phyloP scores from a whole-genome alignment of 495 filamentous ascomycete species.

The Copromyces sp. region DNA sequence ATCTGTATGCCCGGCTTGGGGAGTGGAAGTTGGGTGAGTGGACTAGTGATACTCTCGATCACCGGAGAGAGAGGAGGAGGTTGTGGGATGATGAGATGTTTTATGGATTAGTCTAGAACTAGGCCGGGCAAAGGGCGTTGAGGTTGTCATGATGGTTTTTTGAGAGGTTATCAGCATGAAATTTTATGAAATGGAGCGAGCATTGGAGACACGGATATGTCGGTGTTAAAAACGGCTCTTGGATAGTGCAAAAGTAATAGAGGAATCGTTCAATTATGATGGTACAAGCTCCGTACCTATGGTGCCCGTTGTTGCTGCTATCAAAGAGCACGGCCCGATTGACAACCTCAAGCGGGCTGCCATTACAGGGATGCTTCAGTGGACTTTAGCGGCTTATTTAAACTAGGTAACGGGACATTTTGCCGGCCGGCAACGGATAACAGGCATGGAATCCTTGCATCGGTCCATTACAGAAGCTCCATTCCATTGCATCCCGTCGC shows the following conservation, averaged over 20 bases:
- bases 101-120: not conserved
- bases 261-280: not conserved
- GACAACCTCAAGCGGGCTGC: not conserved
- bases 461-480: not conserved
- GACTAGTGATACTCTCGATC: not conserved
- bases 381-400: not conserved
- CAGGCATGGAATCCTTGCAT: not conserved
- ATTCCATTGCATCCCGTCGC: not conserved
- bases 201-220: not conserved
- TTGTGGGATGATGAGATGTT: not conserved
- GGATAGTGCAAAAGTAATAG: not conserved
- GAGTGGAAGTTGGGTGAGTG: slow-evolving; percentile 18
- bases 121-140: not conserved
- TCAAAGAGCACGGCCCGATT: too few relatives aligned
- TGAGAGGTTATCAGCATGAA: not conserved
- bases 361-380: not conserved
- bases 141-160: not conserved
- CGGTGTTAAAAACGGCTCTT: not conserved
- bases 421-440: not conserved
- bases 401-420: not conserved
- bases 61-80: not conserved
- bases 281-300: not conserved
- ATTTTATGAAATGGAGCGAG: not conserved
- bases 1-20: slow-evolving; percentile 9
- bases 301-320: not conserved